A percentile compares a stretch with the other conserved stretches of the same genome.
These are phyloP conservation scores for Thinopyrum obtusiflorum DNA, from an alignment of 202 grass and related monocot genomes.

Conservation along the genomic window DNA sequence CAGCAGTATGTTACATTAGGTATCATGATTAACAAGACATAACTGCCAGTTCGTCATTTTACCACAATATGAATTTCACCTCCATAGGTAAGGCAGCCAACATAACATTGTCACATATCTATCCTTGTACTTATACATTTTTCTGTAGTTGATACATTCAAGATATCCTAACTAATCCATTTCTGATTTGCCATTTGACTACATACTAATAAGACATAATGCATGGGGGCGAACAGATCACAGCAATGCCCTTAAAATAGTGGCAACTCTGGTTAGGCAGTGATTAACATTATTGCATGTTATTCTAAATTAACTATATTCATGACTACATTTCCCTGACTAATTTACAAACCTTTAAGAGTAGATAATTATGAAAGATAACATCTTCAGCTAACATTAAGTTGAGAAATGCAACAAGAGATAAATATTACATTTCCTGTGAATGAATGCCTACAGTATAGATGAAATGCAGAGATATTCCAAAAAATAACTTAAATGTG, in stretches of 20 bases:
- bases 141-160: neutral
- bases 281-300: neutral
- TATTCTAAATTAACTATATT: constrained; percentile 1
- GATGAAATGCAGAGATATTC: constrained; percentile 18
- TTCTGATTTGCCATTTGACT: neutral
- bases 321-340: constrained; percentile 8
- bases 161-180: neutral
- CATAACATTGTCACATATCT: neutral
- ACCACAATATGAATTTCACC: neutral
- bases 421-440: neutral
- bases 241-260: constrained; percentile 6
- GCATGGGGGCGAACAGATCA: neutral
- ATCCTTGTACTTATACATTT: neutral
- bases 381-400: constrained; percentile 12
- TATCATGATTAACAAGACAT: constrained; percentile 1
- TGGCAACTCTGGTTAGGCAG: neutral
- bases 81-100: neutral
- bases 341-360: constrained; percentile 18
- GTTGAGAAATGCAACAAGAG: neutral
- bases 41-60: constrained; percentile 2
- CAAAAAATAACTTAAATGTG: constrained; percentile 27
- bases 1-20: neutral
- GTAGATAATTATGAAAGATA: neutral
- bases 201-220: constrained; percentile 1
- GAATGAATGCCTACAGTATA: neutral